Conservation (phyloP, 176 grass and related monocot species). For the Paspalum vaginatum region DNA sequence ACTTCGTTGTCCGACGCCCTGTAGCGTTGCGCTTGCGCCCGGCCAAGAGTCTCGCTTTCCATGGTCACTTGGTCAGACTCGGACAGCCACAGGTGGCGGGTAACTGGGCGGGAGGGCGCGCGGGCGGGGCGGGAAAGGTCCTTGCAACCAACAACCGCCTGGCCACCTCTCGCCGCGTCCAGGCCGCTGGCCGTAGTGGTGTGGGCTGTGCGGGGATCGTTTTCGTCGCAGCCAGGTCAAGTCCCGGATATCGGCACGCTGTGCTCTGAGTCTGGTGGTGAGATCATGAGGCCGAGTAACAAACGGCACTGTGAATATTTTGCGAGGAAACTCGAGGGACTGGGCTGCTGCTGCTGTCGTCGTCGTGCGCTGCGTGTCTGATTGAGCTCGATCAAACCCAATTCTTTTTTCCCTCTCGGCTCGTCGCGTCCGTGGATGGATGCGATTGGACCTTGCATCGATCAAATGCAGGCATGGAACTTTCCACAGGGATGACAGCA, state of each 20-base stretch:
- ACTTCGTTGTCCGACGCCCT: too few relatives aligned
- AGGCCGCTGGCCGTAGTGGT: not conserved
- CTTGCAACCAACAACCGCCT: not conserved
- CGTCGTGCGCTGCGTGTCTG: too few relatives aligned
- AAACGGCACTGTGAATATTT: too few relatives aligned
- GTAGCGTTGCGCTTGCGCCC: too few relatives aligned
- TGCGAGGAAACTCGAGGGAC: too few relatives aligned
- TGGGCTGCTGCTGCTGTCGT: too few relatives aligned
- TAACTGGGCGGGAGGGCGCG: too few relatives aligned
- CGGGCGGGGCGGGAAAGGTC: not conserved
- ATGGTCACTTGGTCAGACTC: not conserved
- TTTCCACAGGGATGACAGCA: not conserved
- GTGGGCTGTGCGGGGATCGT: not conserved
- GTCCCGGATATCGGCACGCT: slow-evolving; percentile 13
- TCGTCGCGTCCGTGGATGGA: not conserved
- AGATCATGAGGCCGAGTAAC: too few relatives aligned
- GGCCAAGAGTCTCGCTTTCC: not conserved
- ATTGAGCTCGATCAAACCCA: too few relatives aligned
- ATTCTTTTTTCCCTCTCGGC: too few relatives aligned
- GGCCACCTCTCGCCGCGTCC: not conserved
- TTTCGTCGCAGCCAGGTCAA: slow-evolving; percentile 26
- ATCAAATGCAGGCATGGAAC: not conserved
- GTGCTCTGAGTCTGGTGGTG: too few relatives aligned
- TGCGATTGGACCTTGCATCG: not conserved
- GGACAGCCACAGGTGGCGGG: too few relatives aligned